These are phyloP conservation scores for Hirsutella thompsonii DNA, from an alignment of 2,329 filamentous ascomycete species.

Conservation along the genomic window DNA sequence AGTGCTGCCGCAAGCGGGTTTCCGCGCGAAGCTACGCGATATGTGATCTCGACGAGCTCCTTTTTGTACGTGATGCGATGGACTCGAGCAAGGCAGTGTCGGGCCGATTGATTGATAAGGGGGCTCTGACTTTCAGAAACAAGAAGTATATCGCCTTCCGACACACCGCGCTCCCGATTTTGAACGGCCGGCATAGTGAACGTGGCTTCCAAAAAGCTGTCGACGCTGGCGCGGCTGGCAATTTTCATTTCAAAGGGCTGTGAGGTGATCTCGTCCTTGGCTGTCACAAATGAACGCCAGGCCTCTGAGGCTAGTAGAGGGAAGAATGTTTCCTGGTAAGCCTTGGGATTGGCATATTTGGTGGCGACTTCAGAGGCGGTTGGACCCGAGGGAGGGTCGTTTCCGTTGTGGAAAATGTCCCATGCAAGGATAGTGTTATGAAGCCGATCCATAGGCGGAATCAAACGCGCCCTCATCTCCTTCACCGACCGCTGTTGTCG, in stretches of 20 bases:
- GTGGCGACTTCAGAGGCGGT: slow-evolving; percentile 66
- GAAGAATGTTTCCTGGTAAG: slow-evolving; percentile 84
- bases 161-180: slow-evolving; percentile 58
- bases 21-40: slow-evolving; percentile 59
- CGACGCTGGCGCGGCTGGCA: slow-evolving; percentile 76
- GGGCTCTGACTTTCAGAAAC: slow-evolving; percentile 65
- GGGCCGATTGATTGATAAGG: slow-evolving; percentile 47
- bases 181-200: slow-evolving; percentile 62
- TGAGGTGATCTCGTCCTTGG: slow-evolving; percentile 72
- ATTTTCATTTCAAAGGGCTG: slow-evolving; percentile 82
- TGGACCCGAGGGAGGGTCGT: slow-evolving; percentile 68
- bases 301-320: slow-evolving; percentile 85
- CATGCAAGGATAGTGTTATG: slow-evolving; percentile 82
- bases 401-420: slow-evolving; percentile 87
- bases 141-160: slow-evolving; percentile 80
- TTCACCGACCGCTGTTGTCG: slow-evolving; percentile 72
- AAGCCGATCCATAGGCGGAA: slow-evolving; percentile 74
- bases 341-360: slow-evolving; percentile 59
- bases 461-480: slow-evolving; percentile 85
- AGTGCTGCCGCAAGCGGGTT: slow-evolving; percentile 51
- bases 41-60: slow-evolving; percentile 70
- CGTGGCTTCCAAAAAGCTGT: slow-evolving; percentile 85
- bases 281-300: slow-evolving; percentile 86
- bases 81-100: slow-evolving; percentile 79
- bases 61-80: slow-evolving; percentile 72